Percentiles rank a stretch among this genome's conserved stretches.
phyloP scores from a whole-genome alignment of 2,329 filamentous ascomycete genomes.

The Fusarium temperatum region DNA sequence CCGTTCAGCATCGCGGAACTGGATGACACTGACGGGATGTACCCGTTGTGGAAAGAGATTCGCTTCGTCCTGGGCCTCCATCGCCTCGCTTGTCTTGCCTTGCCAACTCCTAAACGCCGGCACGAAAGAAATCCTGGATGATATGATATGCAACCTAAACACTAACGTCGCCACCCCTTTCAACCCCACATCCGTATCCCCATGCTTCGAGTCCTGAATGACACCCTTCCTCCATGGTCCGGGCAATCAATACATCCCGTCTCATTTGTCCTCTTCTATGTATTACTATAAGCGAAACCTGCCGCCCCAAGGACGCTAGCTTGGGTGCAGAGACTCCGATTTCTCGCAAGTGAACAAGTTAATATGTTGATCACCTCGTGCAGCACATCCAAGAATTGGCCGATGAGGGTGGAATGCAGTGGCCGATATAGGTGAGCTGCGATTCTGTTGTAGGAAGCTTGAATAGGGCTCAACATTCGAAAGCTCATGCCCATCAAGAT shows the following conservation, averaged over 20 bases:
- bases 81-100: constrained; percentile 28
- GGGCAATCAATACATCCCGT: constrained; percentile 4
- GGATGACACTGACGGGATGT: constrained; percentile 7
- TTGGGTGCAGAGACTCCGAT: constrained; percentile 47
- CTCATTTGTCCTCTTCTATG: not conserved
- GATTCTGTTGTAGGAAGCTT: constrained; percentile 83
- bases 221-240: not conserved
- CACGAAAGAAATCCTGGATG: constrained; percentile 34
- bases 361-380: constrained; percentile 87
- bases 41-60: constrained; percentile 16
- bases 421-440: constrained; percentile 82
- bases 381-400: constrained; percentile 88
- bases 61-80: constrained; percentile 12
- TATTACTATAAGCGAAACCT: constrained; percentile 27
- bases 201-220: not conserved
- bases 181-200: constrained; percentile 14
- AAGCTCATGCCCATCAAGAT: constrained; percentile 81
- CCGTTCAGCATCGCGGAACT: not conserved
- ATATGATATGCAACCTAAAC: constrained; percentile 40
- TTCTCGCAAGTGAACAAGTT: constrained; percentile 83
- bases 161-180: constrained; percentile 22
- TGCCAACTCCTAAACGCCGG: constrained; percentile 34
- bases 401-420: constrained; percentile 96
- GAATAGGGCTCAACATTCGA: constrained; percentile 90
- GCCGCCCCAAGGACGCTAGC: constrained; percentile 41